Base-by-base conservation (phyloP, 106 monocot species). In the Posidonia australis region DNA sequence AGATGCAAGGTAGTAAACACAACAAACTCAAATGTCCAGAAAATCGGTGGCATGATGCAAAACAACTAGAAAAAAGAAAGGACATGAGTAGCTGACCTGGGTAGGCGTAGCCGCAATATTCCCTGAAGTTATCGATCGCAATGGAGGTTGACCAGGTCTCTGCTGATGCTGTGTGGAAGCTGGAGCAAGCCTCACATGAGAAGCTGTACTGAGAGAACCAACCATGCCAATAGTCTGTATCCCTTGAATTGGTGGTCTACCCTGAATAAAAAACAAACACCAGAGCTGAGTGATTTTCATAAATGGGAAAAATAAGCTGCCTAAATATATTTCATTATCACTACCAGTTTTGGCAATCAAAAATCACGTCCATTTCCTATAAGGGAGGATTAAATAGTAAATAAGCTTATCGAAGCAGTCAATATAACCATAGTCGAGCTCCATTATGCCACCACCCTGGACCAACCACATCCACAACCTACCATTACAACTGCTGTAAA, bases 221-320 rank as follows among this genome's bases (percentile, higher is more conserved):
- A 84, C 74, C 81, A 81, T 77, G 13, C 84, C 84, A 70, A 80
- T 77, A 36, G 65, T 77, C 54, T 89, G 89, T 65, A 79, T 72
- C 46, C 79, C 73, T 58, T 71, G 86, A 71, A 68, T 51, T 42
- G 81, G 64, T 63, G 69, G 81, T 67, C 81, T 81, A 16, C 44
- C 68, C 84, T 88, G 76, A 44, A 76, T 7, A 18, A 52, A 27
- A 42, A 27, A 64, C 30, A 24, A 11, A 22, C 6, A 68, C 7
- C 36, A 7, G 5, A 4, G 36, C 36, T 36, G 36, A 36, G 2
- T 7, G 7, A 36, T 36, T 36, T 36, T 36, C 9, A 24, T 54
- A 54, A 24, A 54, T 24, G 19, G 19, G 21, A 54, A 22, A 22
- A 54, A 7, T 20, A 24, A 17, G 49, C 49, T 54, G 1, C 10